Base-by-base conservation (phyloP, 371 early-diverging fungal genomes). In the Mucor plumbeus region DNA sequence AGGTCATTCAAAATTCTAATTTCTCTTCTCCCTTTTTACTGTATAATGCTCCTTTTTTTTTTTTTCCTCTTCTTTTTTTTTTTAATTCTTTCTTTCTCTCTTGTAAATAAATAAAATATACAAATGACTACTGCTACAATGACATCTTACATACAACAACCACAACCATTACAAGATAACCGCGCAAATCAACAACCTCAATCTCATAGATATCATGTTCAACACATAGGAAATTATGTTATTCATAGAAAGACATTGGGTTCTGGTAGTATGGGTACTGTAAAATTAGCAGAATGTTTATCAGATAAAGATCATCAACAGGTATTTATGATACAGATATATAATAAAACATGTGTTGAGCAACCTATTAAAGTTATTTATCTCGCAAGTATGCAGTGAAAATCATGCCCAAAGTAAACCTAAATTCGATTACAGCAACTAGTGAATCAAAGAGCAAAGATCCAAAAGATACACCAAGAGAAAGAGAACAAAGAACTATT, bases 241-340 rank as follows among this genome's bases (percentile, higher is more conserved):
- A 80, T 80, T 60, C 70, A 76, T 59, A 74, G 74, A 53, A 97
- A 96, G 72, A 93, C 95, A 3, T 82, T 99, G 19, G 99, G 99
- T 19, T 93, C 94, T 44, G 99, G 99, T 21, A 95, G 95, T 62
- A 98, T 97, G 92, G 97, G 97, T 59, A 96, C 95, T 75, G 99
- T 99, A 57, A 97, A 98, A 72, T 82, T 98, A 36, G 99, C 94
- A 21, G 86, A 80, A 40, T 78, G 76, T 58, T 50, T 80, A 33
- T 78, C 81, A 33, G 74, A 75, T 31, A 76, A 58, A 15, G 76
- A 78, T 54, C 76, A 73, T 59, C 72, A 77, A 56, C 65, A 73
- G 70, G 79, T 78, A 68, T 38, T 35, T 13, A 38, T 26, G 1
- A 54, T 15, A 61, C 7, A 58, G 0, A 40, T 11, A 40, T 17